Conservation (phyloP, 768 basidiomycete species). For the Tricholoma saponaceum region DNA sequence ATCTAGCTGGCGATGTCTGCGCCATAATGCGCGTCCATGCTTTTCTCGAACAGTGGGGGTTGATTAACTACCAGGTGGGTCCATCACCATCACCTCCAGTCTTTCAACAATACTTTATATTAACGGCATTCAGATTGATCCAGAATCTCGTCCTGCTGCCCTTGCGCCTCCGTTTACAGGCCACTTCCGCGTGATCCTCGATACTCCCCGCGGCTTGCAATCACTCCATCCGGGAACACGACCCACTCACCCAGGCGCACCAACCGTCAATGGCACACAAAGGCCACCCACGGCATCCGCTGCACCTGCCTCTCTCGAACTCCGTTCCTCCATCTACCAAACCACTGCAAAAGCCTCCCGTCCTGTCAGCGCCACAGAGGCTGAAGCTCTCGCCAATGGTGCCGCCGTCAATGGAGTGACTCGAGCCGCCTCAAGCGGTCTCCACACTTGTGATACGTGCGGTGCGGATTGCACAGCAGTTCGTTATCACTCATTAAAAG, state of each 20-base stretch:
- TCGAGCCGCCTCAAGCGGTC: slow-evolving; percentile 23
- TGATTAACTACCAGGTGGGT: slow-evolving; percentile 96
- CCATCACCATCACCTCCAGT: neutral
- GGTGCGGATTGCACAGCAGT: slow-evolving; percentile 87
- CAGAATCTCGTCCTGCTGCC: slow-evolving; percentile 90
- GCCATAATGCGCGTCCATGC: slow-evolving; percentile 99
- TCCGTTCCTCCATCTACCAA: slow-evolving; percentile 85
- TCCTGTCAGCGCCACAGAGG: slow-evolving; percentile 64
- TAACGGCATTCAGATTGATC: slow-evolving; percentile 70
- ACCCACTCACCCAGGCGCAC: slow-evolving; percentile 37
- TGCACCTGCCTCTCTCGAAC: slow-evolving; percentile 75
- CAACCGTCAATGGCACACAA: slow-evolving; percentile 44
- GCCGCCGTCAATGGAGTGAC: slow-evolving; percentile 44
- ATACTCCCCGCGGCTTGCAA: slow-evolving; percentile 93
- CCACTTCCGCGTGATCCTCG: slow-evolving; percentile 96
- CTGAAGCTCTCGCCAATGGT: slow-evolving; percentile 56
- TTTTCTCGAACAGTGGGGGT: slow-evolving; percentile 97
- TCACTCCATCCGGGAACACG: slow-evolving; percentile 85
- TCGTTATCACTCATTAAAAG: slow-evolving; percentile 91
- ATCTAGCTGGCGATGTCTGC: slow-evolving; percentile 96
- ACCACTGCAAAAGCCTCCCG: slow-evolving; percentile 82
- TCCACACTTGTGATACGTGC: slow-evolving; percentile 88
- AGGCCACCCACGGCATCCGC: slow-evolving; percentile 33
- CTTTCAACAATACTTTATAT: slow-evolving; percentile 6
- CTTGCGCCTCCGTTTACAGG: slow-evolving; percentile 97